Conservation (phyloP, 129 eudicot species). For the Chrysanthemum seticuspe region DNA sequence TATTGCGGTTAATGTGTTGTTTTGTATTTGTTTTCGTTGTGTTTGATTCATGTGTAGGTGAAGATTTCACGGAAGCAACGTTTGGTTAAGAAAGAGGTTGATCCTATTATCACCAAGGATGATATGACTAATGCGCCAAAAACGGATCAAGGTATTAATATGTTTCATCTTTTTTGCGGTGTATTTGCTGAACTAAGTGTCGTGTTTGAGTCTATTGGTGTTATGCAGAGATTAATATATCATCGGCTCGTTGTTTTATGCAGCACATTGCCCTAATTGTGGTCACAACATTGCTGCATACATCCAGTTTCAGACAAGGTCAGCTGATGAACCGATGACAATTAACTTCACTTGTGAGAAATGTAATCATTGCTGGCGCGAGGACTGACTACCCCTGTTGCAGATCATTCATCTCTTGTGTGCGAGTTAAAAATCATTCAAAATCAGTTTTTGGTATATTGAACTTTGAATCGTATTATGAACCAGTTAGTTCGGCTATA, state of each 20-base stretch:
- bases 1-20: constrained; percentile 6
- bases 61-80: constrained; percentile 64
- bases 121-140: constrained; percentile 47
- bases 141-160: constrained; percentile 57
- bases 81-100: constrained; percentile 55
- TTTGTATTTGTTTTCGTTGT: neutral
- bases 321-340: constrained; percentile 91
- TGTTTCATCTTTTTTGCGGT: neutral
- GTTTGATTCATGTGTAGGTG: constrained; percentile 36
- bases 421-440: neutral
- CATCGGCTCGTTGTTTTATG: constrained; percentile 7
- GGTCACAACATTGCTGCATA: constrained; percentile 51
- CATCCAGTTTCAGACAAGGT: constrained; percentile 69
- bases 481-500: neutral
- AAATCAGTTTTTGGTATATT: neutral
- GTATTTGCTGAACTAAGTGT: too few relatives aligned
- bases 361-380: constrained; percentile 61
- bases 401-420: neutral
- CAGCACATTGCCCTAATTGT: constrained; percentile 70
- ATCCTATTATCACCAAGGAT: constrained; percentile 38
- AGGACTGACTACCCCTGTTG: constrained; percentile 34
- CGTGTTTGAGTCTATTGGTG: neutral
- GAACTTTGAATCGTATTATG: neutral
- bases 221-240: neutral
- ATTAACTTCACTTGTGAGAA: constrained; percentile 58